phyloP scores from a whole-genome alignment of 352 stramenopile genomes.

The Phytopythium ostracodes region DNA sequence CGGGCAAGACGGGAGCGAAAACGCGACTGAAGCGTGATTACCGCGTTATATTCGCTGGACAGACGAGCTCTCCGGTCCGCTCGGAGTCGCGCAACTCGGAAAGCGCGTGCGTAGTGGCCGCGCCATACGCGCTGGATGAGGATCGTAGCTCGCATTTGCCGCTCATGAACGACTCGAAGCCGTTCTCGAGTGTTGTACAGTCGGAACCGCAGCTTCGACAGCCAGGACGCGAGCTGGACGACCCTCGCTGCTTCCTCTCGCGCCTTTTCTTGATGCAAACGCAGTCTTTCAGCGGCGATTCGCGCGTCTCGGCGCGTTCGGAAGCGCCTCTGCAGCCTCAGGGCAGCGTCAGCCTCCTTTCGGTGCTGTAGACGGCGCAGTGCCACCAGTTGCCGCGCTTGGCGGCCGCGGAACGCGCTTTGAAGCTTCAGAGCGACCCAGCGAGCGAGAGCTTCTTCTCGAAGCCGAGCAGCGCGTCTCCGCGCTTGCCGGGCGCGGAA shows the following conservation, averaged over 20 bases:
- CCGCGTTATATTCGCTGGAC: conserved; percentile 35
- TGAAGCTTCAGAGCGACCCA: conserved; percentile 63
- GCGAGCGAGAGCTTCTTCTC: conserved; percentile 40
- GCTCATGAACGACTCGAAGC: conserved; percentile 9
- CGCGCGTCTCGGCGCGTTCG: conserved; percentile 22
- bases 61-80: conserved; percentile 28
- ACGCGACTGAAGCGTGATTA: conserved; percentile 56
- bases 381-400: conserved; percentile 43
- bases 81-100: conserved; percentile 19
- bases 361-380: conserved; percentile 40
- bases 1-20: conserved; percentile 47
- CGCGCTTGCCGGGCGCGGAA: conserved; percentile 55
- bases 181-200: conserved; percentile 16
- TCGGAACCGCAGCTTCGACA: conserved; percentile 31
- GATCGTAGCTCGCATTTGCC: conserved; percentile 22
- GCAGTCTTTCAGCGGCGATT: conserved; percentile 4
- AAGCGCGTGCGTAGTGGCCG: conserved; percentile 31
- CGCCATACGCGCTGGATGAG: conserved; percentile 81
- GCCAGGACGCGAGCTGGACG: conserved; percentile 45
- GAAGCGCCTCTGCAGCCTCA: conserved; percentile 48
- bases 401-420: conserved; percentile 55
- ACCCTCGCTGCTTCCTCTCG: conserved; percentile 16
- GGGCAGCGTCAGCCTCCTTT: conserved; percentile 57
- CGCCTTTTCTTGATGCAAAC: neutral
- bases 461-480: conserved; percentile 28